A percentile compares a stretch with the other conserved stretches of the same genome.
Evolutionary conservation across 2,329 filamentous ascomycete species (phyloP).

Genomic region (Penicillium nordicum): DNA sequence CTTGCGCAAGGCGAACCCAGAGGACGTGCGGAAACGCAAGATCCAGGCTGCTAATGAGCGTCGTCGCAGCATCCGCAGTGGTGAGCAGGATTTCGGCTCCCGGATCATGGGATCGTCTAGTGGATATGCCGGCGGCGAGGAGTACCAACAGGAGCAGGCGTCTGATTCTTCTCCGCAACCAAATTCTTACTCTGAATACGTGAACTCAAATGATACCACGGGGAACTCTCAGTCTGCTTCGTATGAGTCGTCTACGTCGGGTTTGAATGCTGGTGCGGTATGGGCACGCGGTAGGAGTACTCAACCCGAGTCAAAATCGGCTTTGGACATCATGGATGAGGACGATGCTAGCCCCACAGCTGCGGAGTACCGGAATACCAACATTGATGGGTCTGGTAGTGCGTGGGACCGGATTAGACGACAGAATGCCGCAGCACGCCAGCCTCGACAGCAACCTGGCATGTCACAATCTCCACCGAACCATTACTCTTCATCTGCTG

Average conservation of each 20-base stretch:
- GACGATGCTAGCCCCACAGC: constrained; percentile 40
- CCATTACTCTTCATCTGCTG: background rate
- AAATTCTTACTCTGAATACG: constrained; percentile 5
- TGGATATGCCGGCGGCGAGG: background rate
- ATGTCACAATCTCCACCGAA: background rate
- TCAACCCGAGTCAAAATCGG: constrained; percentile 9
- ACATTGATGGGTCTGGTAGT: constrained; percentile 23
- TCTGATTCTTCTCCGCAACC: background rate
- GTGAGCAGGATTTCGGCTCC: constrained; percentile 1
- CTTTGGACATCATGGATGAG: constrained; percentile 33
- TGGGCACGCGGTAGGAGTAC: constrained; percentile 7
- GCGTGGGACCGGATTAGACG: constrained; percentile 40
- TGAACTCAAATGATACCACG: background rate
- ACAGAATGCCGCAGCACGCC: constrained; percentile 18
- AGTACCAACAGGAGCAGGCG: constrained; percentile 4
- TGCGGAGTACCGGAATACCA: constrained; percentile 28
- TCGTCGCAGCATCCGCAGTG: background rate
- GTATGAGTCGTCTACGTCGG: background rate
- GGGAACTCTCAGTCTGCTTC: background rate
- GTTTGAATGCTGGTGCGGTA: background rate
- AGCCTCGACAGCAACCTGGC: background rate
- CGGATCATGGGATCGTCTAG: background rate
- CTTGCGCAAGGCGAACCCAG: constrained; percentile 15
- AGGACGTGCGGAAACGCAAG: constrained; percentile 23
- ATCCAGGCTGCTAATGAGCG: constrained; percentile 12